Percentiles rank a stretch among this genome's conserved stretches.
Conservation (phyloP, 768 basidiomycete species). For the Phaeotremella skinneri region DNA sequence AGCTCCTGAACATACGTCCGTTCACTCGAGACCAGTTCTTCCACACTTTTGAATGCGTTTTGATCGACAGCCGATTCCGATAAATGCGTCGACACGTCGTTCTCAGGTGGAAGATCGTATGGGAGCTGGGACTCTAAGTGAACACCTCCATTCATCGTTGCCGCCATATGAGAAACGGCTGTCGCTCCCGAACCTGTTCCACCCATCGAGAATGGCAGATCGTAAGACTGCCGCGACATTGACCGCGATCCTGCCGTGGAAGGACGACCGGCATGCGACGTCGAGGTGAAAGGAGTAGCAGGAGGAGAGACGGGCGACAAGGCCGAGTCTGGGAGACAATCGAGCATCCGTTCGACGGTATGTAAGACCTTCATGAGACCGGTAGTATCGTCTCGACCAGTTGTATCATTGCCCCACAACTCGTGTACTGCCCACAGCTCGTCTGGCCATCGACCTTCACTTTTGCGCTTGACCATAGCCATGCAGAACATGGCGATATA, state of each 20-base stretch:
- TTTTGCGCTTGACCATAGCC: slow-evolving; percentile 69
- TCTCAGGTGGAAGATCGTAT: slow-evolving; percentile 12
- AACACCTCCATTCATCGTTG: slow-evolving; percentile 44
- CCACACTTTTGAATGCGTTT: slow-evolving; percentile 54
- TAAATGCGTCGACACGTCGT: slow-evolving; percentile 22
- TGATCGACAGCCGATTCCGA: slow-evolving; percentile 28
- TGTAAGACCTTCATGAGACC: slow-evolving; percentile 75
- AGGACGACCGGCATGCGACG: slow-evolving; percentile 12
- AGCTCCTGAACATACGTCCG: slow-evolving; percentile 95
- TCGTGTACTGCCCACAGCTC: slow-evolving; percentile 83
- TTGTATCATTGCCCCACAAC: slow-evolving; percentile 75
- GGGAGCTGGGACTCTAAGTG: slow-evolving; percentile 22
- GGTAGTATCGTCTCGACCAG: slow-evolving; percentile 68
- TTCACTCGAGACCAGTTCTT: slow-evolving; percentile 91
- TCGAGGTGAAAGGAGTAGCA: slow-evolving; percentile 20
- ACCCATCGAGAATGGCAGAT: slow-evolving; percentile 41
- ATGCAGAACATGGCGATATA: slow-evolving; percentile 89
- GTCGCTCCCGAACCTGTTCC: slow-evolving; percentile 33
- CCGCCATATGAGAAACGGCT: slow-evolving; percentile 41
- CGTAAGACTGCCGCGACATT: slow-evolving; percentile 33
- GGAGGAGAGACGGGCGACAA: slow-evolving; percentile 53
- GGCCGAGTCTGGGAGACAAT: slow-evolving; percentile 48
- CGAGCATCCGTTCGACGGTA: slow-evolving; percentile 47
- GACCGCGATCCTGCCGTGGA: slow-evolving; percentile 1
- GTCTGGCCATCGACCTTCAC: slow-evolving; percentile 66